phyloP scores from a whole-genome alignment of 2,329 filamentous ascomycete genomes.

The Aspergillus persii region DNA sequence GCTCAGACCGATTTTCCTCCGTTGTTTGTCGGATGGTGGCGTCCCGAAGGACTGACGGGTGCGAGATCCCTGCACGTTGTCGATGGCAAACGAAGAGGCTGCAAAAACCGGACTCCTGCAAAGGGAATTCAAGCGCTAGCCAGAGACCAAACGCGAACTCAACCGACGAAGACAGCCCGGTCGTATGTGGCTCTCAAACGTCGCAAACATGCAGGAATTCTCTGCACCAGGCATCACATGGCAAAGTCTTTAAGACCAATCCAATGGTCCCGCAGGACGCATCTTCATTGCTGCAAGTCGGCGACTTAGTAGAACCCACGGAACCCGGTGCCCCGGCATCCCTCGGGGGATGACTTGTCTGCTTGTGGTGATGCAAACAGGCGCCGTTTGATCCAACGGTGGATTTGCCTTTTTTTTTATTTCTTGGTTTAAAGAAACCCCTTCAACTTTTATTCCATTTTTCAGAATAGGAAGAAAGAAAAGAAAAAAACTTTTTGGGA shows the following conservation, averaged over 20 bases:
- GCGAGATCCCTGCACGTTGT: not conserved
- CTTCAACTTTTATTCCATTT: not conserved
- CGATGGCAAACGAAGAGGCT: conserved; percentile 7
- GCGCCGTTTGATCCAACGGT: conserved; percentile 5
- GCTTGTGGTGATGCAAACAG: conserved; percentile 12
- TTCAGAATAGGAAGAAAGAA: not conserved
- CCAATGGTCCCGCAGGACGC: conserved; percentile 24
- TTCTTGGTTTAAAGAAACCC: not conserved
- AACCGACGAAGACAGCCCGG: conserved; percentile 23
- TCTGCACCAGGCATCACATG: conserved; percentile 30
- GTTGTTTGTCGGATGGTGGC: not conserved
- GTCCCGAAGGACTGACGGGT: not conserved
- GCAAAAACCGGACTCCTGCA: conserved; percentile 4
- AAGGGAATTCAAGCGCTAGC: conserved; percentile 39
- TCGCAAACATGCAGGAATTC: conserved; percentile 11
- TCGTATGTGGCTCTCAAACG: conserved; percentile 4
- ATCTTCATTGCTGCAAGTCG: conserved; percentile 47
- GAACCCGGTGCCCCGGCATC: conserved; percentile 26
- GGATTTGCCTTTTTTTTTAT: conserved; percentile 1
- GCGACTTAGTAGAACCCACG: conserved; percentile 31
- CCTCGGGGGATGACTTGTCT: conserved; percentile 11
- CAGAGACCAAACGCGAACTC: conserved; percentile 36
- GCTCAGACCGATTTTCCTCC: not conserved
- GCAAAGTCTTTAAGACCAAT: conserved; percentile 41
- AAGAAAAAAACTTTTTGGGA: not conserved